These are phyloP conservation scores for Bretschneidera sinensis DNA, from an alignment of 345 rosid genomes.

Conservation along the genomic window DNA sequence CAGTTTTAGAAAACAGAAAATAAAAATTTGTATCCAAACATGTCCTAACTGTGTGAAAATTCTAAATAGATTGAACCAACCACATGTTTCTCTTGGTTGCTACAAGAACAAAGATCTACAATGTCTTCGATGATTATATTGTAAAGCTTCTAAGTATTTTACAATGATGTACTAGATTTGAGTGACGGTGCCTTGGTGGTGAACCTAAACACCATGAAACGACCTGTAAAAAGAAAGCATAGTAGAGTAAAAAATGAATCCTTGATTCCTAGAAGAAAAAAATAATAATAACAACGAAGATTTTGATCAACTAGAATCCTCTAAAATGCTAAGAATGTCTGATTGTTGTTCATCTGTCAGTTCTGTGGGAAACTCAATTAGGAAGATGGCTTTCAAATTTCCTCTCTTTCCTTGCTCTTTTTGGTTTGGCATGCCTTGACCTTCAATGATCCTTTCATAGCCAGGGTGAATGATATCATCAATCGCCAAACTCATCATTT, in stretches of 20 bases:
- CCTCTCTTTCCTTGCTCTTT: constrained; percentile 60
- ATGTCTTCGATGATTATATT: background rate
- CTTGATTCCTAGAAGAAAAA: too few species aligned
- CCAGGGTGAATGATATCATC: constrained; percentile 60
- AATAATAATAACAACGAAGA: too few species aligned
- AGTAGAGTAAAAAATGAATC: background rate
- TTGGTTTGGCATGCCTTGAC: constrained; percentile 64
- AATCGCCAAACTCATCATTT: constrained; percentile 27
- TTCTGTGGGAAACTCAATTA: constrained; percentile 42
- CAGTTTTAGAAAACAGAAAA: too few species aligned
- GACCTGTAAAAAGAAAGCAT: too few species aligned
- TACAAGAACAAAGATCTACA: background rate
- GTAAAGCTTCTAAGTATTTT: background rate
- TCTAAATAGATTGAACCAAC: background rate
- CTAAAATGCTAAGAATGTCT: constrained; percentile 39
- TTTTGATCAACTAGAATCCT: constrained; percentile 32
- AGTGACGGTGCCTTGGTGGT: too few species aligned
- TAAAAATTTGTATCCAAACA: too few species aligned
- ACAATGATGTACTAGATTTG: constrained; percentile 1
- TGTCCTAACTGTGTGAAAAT: too few species aligned
- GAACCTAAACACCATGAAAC: too few species aligned
- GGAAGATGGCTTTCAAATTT: constrained; percentile 43
- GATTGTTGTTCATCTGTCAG: constrained; percentile 48
- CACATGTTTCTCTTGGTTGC: background rate
- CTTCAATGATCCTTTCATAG: constrained; percentile 34